Conservation (phyloP, 768 basidiomycete genomes). For the Grammothele lineata region DNA sequence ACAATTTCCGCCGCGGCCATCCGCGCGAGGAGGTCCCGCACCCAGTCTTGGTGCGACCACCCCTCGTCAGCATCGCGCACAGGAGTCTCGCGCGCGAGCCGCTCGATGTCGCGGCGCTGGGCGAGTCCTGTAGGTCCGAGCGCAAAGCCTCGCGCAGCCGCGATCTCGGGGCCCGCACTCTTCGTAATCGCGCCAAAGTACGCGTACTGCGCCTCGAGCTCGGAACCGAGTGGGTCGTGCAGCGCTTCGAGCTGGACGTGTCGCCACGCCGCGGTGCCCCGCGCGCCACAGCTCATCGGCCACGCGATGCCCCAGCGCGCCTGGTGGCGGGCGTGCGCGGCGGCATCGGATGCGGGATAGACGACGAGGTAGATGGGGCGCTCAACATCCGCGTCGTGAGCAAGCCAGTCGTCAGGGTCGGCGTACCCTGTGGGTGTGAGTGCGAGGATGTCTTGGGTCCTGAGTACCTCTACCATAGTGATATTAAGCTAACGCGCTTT, state of each 20-base stretch:
- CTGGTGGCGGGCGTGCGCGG: neutral
- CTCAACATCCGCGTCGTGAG: slow-evolving; percentile 10
- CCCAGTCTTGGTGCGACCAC: slow-evolving; percentile 9
- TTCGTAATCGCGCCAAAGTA: slow-evolving; percentile 11
- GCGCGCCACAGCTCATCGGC: slow-evolving; percentile 6
- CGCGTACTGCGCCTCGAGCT: slow-evolving; percentile 5
- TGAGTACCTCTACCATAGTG: slow-evolving; percentile 11
- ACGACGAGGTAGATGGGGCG: slow-evolving; percentile 10
- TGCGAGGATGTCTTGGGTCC: neutral
- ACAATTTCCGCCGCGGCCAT: slow-evolving; percentile 8
- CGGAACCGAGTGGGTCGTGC: slow-evolving; percentile 7
- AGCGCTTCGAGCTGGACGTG: slow-evolving; percentile 11
- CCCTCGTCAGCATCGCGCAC: slow-evolving; percentile 1
- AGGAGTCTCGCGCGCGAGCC: slow-evolving; percentile 5
- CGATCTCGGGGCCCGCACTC: slow-evolving; percentile 9
- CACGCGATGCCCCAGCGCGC: slow-evolving; percentile 10
- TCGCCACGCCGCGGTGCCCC: slow-evolving; percentile 4
- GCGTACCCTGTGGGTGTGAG: neutral
- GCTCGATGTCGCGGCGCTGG: slow-evolving; percentile 3
- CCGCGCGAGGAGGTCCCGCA: slow-evolving; percentile 3
- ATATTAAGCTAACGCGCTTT: no score
- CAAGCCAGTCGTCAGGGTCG: slow-evolving; percentile 14
- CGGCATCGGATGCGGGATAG: slow-evolving; percentile 2
- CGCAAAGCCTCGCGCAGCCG: slow-evolving; percentile 5
- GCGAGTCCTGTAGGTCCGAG: slow-evolving; percentile 3